phyloP scores from a whole-genome alignment of 2,329 filamentous ascomycete genomes.

The Penicillium palitans region DNA sequence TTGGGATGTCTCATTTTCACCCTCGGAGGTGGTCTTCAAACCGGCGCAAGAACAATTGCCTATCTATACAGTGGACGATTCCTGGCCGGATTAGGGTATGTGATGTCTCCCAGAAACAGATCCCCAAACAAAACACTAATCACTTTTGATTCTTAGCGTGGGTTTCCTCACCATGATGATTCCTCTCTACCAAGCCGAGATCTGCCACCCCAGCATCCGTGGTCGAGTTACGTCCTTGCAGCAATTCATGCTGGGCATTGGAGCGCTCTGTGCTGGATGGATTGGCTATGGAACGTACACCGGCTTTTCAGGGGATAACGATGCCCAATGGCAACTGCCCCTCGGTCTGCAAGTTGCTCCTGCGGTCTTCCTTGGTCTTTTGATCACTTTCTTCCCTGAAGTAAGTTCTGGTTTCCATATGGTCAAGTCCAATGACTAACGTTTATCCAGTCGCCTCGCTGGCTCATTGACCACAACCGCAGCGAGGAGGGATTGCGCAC shows the following conservation, averaged over 20 bases:
- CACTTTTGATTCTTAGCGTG: conserved; percentile 44
- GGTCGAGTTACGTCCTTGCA: conserved; percentile 73
- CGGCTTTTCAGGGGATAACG: conserved; percentile 49
- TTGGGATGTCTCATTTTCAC: conserved; percentile 70
- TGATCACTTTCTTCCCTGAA: conserved; percentile 74
- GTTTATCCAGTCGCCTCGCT: conserved; percentile 55
- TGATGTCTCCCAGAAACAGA: not conserved
- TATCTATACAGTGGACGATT: conserved; percentile 71
- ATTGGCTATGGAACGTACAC: conserved; percentile 66
- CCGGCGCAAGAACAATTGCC: conserved; percentile 59
- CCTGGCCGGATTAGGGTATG: conserved; percentile 58
- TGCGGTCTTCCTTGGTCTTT: conserved; percentile 60
- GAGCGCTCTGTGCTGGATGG: conserved; percentile 71
- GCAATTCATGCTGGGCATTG: conserved; percentile 80
- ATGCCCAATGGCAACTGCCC: conserved; percentile 61
- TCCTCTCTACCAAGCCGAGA: conserved; percentile 75
- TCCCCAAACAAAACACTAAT: conserved; percentile 38
- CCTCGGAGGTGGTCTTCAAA: conserved; percentile 71
- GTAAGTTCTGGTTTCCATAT: conserved; percentile 12
- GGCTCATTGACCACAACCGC: conserved; percentile 73
- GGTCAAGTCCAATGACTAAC: not conserved
- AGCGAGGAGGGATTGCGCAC: conserved; percentile 65
- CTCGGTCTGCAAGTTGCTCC: conserved; percentile 72
- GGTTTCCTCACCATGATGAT: conserved; percentile 65
- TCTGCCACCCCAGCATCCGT: conserved; percentile 75